Conservation (phyloP, 2,329 filamentous ascomycete species). For the Coniochaeta prunicola region DNA sequence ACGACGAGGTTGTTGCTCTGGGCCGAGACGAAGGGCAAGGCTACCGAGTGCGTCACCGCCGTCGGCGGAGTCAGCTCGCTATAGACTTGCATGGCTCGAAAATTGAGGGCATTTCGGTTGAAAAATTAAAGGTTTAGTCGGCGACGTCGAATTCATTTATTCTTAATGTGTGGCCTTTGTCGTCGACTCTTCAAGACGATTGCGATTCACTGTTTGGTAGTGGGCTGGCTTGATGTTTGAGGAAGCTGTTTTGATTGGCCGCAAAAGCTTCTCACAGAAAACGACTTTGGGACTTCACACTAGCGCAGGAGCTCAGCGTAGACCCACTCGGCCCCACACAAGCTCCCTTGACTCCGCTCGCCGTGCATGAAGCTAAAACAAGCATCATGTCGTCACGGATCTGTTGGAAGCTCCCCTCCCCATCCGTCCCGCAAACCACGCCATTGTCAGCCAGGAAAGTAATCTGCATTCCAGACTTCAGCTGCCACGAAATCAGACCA, state of each 20-base stretch:
- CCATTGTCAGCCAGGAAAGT: background rate
- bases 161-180: background rate
- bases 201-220: background rate
- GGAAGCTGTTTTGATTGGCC: background rate
- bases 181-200: background rate
- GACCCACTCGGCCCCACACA: constrained; percentile 6
- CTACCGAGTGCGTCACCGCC: constrained; percentile 83
- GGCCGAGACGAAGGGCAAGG: constrained; percentile 68
- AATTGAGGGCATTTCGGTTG: constrained; percentile 17
- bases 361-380: background rate
- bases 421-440: background rate
- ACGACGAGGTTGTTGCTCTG: constrained; percentile 79
- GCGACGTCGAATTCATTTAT: background rate
- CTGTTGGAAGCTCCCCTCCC: background rate
- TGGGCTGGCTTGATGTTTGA: background rate
- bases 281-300: background rate
- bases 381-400: constrained; percentile 8
- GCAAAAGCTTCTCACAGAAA: background rate
- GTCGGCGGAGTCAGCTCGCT: constrained; percentile 91
- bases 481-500: background rate
- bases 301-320: background rate
- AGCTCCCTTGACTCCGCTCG: constrained; percentile 5
- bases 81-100: constrained; percentile 80
- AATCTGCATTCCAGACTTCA: background rate
- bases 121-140: background rate